phyloP scores from a whole-genome alignment of 1,284 basidiomycete species.

The Malassezia brasiliensis region DNA sequence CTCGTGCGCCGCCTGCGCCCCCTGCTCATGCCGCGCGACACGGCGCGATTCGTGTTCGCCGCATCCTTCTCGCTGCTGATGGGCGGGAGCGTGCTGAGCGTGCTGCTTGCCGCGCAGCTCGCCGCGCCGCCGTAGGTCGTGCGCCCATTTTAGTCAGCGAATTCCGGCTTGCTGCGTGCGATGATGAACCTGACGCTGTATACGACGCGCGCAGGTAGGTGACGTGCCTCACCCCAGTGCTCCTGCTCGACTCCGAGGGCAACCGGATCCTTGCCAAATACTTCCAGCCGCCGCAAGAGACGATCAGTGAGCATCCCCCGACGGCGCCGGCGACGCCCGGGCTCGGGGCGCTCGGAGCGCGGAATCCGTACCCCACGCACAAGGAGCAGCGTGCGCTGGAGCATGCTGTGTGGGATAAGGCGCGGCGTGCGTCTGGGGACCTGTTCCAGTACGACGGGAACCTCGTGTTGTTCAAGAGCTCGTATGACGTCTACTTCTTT shows the following conservation, averaged over 20 bases:
- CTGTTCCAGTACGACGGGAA: constrained; percentile 86
- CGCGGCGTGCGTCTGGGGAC: constrained; percentile 53
- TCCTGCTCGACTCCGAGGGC: constrained; percentile 87
- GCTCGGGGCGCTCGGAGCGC: constrained; percentile 25
- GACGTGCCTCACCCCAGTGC: constrained; percentile 51
- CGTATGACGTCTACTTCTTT: constrained; percentile 90
- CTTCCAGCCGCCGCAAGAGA: constrained; percentile 65
- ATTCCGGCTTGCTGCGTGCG: background rate
- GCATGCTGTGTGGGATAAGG: constrained; percentile 85
- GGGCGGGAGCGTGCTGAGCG: constrained; percentile 6
- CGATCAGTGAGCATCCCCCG: constrained; percentile 20
- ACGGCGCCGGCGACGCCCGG: constrained; percentile 19
- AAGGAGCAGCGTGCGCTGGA: constrained; percentile 95
- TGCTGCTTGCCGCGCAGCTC: constrained; percentile 12
- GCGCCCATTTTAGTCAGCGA: constrained; percentile 8
- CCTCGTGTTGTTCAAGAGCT: constrained; percentile 84
- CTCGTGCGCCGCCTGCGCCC: background rate
- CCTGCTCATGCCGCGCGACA: background rate
- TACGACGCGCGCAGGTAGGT: constrained; percentile 34
- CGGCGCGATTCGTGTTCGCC: background rate
- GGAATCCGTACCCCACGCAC: constrained; percentile 60
- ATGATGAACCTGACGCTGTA: constrained; percentile 47
- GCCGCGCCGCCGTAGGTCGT: background rate
- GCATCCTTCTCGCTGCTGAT: constrained; percentile 12
- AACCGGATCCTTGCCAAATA: constrained; percentile 92